A percentile compares a stretch with the other conserved stretches of the same genome.
Conservation (phyloP, 305 asterid genomes). For the Fraxinus angustifolia region DNA sequence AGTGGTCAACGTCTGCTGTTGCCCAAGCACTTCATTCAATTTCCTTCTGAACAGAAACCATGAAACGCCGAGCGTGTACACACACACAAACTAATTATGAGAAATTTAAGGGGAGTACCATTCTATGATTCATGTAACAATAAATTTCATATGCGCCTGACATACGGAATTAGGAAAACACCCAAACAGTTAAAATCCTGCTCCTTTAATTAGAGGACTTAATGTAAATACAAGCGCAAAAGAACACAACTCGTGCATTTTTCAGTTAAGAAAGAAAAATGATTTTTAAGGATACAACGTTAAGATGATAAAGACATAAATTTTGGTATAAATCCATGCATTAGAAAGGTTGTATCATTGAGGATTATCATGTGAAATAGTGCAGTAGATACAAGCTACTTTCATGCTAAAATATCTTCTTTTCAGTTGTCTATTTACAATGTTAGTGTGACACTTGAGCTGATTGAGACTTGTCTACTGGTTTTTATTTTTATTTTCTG, state of each 20-base stretch:
- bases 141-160: background rate
- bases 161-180: background rate
- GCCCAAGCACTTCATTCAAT: background rate
- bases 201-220: slow-evolving; percentile 16
- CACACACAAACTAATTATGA: background rate
- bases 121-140: background rate
- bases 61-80: background rate
- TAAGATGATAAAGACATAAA: slow-evolving; percentile 7
- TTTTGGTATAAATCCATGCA: background rate
- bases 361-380: slow-evolving; percentile 12
- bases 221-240: background rate
- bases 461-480: slow-evolving; percentile 1
- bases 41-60: background rate
- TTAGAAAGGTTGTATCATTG: background rate
- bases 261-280: background rate
- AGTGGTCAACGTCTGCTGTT: background rate
- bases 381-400: slow-evolving; percentile 3
- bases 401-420: background rate
- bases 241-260: slow-evolving; percentile 9
- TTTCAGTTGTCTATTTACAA: slow-evolving; percentile 7
- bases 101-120: background rate
- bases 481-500: slow-evolving; percentile 12
- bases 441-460: background rate
- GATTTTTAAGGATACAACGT: background rate
- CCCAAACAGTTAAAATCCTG: background rate